These are phyloP conservation scores for Trichosanthes cucumerina DNA, from an alignment of 306 rosid genomes.

Conservation along the genomic window DNA sequence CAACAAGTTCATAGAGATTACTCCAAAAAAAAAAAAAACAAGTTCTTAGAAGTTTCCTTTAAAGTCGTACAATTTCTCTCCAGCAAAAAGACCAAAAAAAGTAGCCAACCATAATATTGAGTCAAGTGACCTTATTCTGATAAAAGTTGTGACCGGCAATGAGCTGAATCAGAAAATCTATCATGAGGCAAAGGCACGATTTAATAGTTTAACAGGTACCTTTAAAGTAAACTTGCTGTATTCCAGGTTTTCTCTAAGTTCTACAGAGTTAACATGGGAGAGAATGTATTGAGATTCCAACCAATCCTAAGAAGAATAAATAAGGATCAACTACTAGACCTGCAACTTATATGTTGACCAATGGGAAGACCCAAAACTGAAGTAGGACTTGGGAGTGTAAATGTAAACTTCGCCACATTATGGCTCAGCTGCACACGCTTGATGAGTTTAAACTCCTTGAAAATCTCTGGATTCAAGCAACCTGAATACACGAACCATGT, in stretches of 20 bases:
- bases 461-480: constrained; percentile 60
- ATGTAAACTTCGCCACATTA: constrained; percentile 88
- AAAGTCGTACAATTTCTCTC: background rate
- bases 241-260: background rate
- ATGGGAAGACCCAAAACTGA: constrained; percentile 94
- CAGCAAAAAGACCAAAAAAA: background rate
- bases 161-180: background rate
- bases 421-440: constrained; percentile 81
- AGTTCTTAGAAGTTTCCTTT: background rate
- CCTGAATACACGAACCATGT: constrained; percentile 28
- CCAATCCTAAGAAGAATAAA: background rate
- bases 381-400: constrained; percentile 67
- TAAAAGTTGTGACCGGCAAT: background rate
- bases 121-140: background rate
- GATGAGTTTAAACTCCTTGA: constrained; percentile 69
- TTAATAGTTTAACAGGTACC: background rate
- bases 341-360: constrained; percentile 99
- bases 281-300: background rate
- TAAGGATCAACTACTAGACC: constrained; percentile 27
- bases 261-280: background rate
- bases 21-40: background rate
- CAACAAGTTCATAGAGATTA: background rate
- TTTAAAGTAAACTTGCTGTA: background rate
- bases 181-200: background rate
- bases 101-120: background rate